A percentile compares a stretch with the other conserved stretches of the same genome.
phyloP scores from a whole-genome alignment of 169 alveolate species.

The Perkinsus olseni region DNA sequence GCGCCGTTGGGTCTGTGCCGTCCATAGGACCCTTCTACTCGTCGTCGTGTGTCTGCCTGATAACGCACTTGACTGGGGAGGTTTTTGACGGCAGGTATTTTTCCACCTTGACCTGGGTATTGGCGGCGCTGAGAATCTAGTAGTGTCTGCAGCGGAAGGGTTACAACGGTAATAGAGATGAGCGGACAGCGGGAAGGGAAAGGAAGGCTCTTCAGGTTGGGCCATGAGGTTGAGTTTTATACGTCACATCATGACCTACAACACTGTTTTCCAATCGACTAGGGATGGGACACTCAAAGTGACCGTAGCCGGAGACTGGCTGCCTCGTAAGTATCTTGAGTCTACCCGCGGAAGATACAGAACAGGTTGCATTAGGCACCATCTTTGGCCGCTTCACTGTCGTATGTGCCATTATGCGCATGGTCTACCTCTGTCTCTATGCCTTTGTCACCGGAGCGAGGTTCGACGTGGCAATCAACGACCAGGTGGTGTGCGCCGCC shows the following conservation, averaged over 20 bases:
- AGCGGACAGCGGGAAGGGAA: neutral
- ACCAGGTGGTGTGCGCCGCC: slow-evolving; percentile 58
- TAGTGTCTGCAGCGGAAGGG: slow-evolving; percentile 76
- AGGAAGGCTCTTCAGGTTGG: slow-evolving; percentile 8
- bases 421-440: slow-evolving; percentile 64
- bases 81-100: slow-evolving; percentile 66
- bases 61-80: no score
- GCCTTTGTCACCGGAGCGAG: slow-evolving; percentile 37
- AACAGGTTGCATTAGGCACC: neutral
- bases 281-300: slow-evolving; percentile 62
- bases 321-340: slow-evolving; percentile 46
- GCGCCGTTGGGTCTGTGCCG: no score
- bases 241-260: slow-evolving; percentile 75
- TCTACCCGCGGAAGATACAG: slow-evolving; percentile 49
- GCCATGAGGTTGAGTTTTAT: slow-evolving; percentile 60
- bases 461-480: slow-evolving; percentile 71
- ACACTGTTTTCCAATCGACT: slow-evolving; percentile 69
- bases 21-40: no score
- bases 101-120: slow-evolving; percentile 86
- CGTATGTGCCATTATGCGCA: slow-evolving; percentile 71
- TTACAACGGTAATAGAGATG: slow-evolving; percentile 43
- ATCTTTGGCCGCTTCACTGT: slow-evolving; percentile 44
- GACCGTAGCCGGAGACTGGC: slow-evolving; percentile 62
- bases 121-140: slow-evolving; percentile 88
- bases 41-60: no score